A percentile compares a stretch with the other conserved stretches of the same genome.
phyloP scores from a whole-genome alignment of 1,139 yeast genomes.

The Pichia sp. region DNA sequence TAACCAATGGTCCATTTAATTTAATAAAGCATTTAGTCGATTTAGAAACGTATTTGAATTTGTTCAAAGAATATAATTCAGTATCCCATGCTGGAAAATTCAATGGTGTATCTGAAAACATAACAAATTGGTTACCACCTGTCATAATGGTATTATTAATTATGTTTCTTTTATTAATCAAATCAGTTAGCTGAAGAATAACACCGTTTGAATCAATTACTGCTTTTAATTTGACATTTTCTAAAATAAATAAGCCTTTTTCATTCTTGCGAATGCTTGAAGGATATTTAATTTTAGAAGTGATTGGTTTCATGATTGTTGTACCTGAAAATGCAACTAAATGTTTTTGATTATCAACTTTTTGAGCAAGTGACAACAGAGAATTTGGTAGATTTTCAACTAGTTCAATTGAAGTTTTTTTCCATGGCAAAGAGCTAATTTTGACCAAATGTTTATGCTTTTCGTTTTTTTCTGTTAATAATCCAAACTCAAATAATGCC shows the following conservation, averaged over 20 bases:
- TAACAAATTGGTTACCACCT: constrained; percentile 73
- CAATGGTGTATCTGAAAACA: constrained; percentile 85
- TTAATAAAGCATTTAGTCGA: constrained; percentile 42
- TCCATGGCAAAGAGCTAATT: constrained; percentile 67
- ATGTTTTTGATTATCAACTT: constrained; percentile 6
- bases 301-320: constrained; percentile 22
- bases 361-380: constrained; percentile 17
- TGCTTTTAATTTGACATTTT: constrained; percentile 58
- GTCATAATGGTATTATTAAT: constrained; percentile 46
- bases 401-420: constrained; percentile 47
- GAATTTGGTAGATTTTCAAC: constrained; percentile 27
- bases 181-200: constrained; percentile 61
- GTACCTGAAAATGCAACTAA: constrained; percentile 19
- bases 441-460: constrained; percentile 23
- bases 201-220: constrained; percentile 55
- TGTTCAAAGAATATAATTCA: constrained; percentile 75
- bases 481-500: constrained; percentile 41
- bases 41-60: constrained; percentile 48
- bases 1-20: constrained; percentile 50
- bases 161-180: constrained; percentile 55
- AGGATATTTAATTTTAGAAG: constrained; percentile 33
- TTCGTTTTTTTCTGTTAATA: constrained; percentile 12
- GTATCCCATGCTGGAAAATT: constrained; percentile 98
- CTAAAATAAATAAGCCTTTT: constrained; percentile 40
- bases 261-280: constrained; percentile 37